Evolutionary conservation across 2,329 filamentous ascomycete species (phyloP).

Genomic region (Cladophialophora immunda): DNA sequence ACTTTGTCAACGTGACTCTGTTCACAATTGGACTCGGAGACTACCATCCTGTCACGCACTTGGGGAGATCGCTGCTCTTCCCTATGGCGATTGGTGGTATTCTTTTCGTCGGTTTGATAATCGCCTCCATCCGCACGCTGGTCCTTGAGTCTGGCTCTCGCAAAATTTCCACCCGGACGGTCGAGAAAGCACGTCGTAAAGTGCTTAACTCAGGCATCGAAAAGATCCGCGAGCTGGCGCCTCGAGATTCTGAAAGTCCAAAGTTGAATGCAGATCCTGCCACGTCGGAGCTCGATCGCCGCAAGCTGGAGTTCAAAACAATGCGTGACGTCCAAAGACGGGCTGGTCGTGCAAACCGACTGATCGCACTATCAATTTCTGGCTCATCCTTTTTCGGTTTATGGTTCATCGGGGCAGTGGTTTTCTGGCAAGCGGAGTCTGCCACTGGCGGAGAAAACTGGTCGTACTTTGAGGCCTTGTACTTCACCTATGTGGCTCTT

Average conservation of each 20-base stretch:
- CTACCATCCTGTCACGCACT: conserved; percentile 45
- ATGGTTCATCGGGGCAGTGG: conserved; percentile 53
- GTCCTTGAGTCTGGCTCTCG: conserved; percentile 46
- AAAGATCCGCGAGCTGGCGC: neutral
- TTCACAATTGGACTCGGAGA: conserved; percentile 50
- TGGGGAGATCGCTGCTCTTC: conserved; percentile 47
- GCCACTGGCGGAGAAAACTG: conserved; percentile 40
- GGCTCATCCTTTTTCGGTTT: conserved; percentile 50
- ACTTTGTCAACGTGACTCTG: conserved; percentile 48
- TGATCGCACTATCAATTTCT: conserved; percentile 51
- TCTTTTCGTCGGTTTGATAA: conserved; percentile 47
- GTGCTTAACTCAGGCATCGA: conserved; percentile 28
- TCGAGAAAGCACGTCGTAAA: conserved; percentile 42
- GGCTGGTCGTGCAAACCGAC: conserved; percentile 38
- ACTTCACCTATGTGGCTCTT: conserved; percentile 51
- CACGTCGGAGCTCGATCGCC: neutral
- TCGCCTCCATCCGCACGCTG: conserved; percentile 47
- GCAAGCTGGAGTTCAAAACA: neutral
- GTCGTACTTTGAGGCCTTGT: conserved; percentile 51
- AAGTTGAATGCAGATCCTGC: neutral
- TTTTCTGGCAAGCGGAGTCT: conserved; percentile 48
- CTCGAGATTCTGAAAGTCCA: neutral
- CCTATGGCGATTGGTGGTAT: conserved; percentile 49
- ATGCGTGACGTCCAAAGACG: neutral
- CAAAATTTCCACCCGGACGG: conserved; percentile 43